Evolutionary conservation across 2,329 filamentous ascomycete genomes (phyloP), one percentile per base, ranked within the genome.

Genomic region (Colletotrichum incanum): DNA sequence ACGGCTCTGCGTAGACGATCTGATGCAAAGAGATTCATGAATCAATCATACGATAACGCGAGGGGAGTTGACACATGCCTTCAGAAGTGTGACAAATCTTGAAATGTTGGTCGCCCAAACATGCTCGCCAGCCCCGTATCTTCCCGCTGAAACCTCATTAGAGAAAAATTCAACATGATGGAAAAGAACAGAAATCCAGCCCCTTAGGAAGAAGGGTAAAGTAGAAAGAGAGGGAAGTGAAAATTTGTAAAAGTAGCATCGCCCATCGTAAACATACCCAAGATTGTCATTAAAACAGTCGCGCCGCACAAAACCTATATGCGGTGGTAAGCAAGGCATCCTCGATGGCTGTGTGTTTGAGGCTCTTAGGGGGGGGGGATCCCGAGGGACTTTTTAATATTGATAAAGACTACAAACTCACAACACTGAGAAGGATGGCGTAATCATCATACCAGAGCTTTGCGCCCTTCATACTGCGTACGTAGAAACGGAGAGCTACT

Each of bases 1-100:
- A 74, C 2, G 70, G 58, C 9, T 74, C 71, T 9, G 49, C 47
- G 31, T 65, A 70, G 2, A 74, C 61, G n/a, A 73, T 73, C 72
- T 74, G 31, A 2, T 26, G n/a, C 18, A 26, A 49, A 9, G 5
- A 20, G 2, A 34, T 6, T 49, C 20, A 20, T 31, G 14, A 43
- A 28, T 18, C 23, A n/a, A 18, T 31, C 31, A 16, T 20, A 31
- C 26, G 3, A 31, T 11, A 34, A 18, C n/a, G 28, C 8, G 26
- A 20, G 50, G 28, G 9, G 11, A 11, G n/a, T 12, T 49, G 47
- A 1, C 1, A n/a, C 49, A 12, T 56, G 45, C 65, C 65, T 67
- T 67, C 2, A 67, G 28, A 3, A 61, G 7, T 5, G 28, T 63
- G 9, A 55, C 49, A 11, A 63, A 68, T 5, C 49, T 41, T 7